Evolutionary conservation across 192 early-diverging fungal species (phyloP).

Genomic region (Coemansia sp.): DNA sequence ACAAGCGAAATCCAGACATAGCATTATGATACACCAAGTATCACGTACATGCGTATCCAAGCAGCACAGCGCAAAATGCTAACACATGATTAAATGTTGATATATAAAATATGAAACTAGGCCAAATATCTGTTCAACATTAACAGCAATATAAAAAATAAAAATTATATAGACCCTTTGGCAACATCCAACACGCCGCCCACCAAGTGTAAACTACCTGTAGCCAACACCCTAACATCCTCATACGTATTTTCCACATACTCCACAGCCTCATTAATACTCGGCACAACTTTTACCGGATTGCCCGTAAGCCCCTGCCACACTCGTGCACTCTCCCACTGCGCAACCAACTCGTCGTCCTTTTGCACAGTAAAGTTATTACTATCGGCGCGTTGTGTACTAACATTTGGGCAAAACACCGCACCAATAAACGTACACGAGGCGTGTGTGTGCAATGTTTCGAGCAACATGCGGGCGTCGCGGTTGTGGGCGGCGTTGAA

Average conservation of each 20-base stretch:
- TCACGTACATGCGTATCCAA: too few relatives aligned
- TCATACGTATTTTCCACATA: constrained; percentile 41
- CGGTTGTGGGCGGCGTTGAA: constrained; percentile 88
- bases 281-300: constrained; percentile 42
- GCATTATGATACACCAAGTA: too few relatives aligned
- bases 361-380: constrained; percentile 65
- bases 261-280: constrained; percentile 66
- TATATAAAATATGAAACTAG: too few relatives aligned
- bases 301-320: constrained; percentile 55
- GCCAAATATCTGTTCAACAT: too few relatives aligned
- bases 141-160: neutral
- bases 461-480: constrained; percentile 61
- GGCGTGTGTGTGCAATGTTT: constrained; percentile 54
- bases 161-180: constrained; percentile 37
- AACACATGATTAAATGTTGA: too few relatives aligned
- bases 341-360: constrained; percentile 60
- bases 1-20: too few relatives aligned
- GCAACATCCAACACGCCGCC: constrained; percentile 72
- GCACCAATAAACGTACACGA: constrained; percentile 51
- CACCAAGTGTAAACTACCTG: constrained; percentile 90
- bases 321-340: constrained; percentile 57
- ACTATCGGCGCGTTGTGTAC: constrained; percentile 59
- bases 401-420: constrained; percentile 79
- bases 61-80: too few relatives aligned
- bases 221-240: constrained; percentile 67